phyloP scores from a whole-genome alignment of 1,139 yeast species.

The Geotrichum macrosporum region DNA sequence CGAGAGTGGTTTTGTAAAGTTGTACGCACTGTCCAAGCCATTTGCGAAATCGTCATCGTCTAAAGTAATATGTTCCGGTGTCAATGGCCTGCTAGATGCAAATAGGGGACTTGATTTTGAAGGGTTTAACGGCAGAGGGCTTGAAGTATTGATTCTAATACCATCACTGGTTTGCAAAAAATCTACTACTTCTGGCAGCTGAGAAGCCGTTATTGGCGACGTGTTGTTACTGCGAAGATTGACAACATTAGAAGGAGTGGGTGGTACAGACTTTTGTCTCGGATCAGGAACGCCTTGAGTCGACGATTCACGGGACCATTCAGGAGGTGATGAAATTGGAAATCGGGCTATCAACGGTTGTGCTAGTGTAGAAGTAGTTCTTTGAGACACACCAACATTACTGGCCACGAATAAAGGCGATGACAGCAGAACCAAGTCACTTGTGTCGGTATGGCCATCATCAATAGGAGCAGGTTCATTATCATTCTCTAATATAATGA shows the following conservation, averaged over 20 bases:
- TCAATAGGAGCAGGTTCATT: background rate
- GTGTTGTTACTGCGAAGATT: background rate
- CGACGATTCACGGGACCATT: background rate
- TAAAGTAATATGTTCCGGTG: background rate
- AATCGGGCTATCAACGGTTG: no score
- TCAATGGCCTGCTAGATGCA: background rate
- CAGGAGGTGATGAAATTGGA: background rate
- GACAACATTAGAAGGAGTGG: background rate
- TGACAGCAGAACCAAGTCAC: background rate
- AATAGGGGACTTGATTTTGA: background rate
- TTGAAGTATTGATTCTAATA: background rate
- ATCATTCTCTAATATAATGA: background rate
- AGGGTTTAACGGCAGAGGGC: background rate
- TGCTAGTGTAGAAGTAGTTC: background rate
- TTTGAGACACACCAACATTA: background rate
- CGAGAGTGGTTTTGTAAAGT: conserved; percentile 1
- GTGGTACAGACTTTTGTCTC: background rate
- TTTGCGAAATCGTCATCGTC: background rate
- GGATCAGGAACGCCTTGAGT: background rate
- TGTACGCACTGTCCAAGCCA: background rate
- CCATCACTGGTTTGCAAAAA: background rate
- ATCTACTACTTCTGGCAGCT: background rate
- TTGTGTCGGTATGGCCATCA: background rate
- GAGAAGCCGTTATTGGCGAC: background rate
- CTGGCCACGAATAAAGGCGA: background rate